These are phyloP conservation scores for Pythium rhizo-oryzae DNA, from an alignment of 352 stramenopile species.

Conservation along the genomic window DNA sequence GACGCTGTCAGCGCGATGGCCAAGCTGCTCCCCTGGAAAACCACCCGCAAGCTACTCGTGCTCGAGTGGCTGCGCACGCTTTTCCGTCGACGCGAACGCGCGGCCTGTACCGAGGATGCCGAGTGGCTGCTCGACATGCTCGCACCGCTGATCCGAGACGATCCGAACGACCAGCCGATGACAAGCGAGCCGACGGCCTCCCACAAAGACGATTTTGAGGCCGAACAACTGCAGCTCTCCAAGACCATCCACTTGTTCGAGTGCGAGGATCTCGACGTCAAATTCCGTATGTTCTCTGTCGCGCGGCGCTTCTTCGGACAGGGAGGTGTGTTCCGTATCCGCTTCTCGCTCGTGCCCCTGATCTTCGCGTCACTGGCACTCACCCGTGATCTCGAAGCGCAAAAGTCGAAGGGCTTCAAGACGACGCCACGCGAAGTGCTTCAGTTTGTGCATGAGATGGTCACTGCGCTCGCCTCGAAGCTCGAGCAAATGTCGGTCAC, in stretches of 20 bases:
- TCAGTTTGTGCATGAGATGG: slow-evolving; percentile 97
- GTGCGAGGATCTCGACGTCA: slow-evolving; percentile 67
- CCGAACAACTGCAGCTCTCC: slow-evolving; percentile 91
- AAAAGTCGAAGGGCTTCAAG: slow-evolving; percentile 21
- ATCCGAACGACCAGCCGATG: slow-evolving; percentile 43
- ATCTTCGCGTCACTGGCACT: slow-evolving; percentile 92
- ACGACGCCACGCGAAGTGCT: slow-evolving; percentile 93
- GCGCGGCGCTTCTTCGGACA: slow-evolving; percentile 79
- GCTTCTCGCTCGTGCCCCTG: slow-evolving; percentile 92
- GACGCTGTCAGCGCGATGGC: slow-evolving; percentile 42
- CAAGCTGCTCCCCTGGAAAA: slow-evolving; percentile 52
- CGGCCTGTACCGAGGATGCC: slow-evolving; percentile 39
- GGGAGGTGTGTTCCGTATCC: slow-evolving; percentile 89
- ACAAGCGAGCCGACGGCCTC: slow-evolving; percentile 25
- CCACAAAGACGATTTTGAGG: slow-evolving; percentile 60
- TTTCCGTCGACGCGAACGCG: slow-evolving; percentile 39
- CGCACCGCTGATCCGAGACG: slow-evolving; percentile 89
- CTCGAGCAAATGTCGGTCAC: slow-evolving; percentile 69
- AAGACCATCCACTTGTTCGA: slow-evolving; percentile 94
- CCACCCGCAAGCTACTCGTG: slow-evolving; percentile 54
- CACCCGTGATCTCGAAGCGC: slow-evolving; percentile 44
- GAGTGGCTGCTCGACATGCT: slow-evolving; percentile 80
- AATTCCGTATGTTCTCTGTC: slow-evolving; percentile 60
- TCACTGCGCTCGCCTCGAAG: slow-evolving; percentile 91
- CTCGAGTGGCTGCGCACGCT: slow-evolving; percentile 54